phyloP scores from a whole-genome alignment of 441 rosid species.

The Arabidopsis lyrata region DNA sequence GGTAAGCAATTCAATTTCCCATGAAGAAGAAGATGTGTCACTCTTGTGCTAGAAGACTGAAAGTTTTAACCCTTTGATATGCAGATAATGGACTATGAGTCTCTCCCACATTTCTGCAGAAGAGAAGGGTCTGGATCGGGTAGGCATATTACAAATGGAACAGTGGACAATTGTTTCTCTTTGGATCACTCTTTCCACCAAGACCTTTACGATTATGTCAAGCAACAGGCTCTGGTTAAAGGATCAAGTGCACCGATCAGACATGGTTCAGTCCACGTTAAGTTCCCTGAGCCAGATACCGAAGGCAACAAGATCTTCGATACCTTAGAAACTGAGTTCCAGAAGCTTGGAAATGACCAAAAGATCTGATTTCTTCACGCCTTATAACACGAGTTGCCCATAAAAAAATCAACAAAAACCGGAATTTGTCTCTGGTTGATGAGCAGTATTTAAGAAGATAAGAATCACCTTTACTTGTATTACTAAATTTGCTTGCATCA shows the following conservation, averaged over 20 bases:
- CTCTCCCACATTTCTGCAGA: conserved; percentile 74
- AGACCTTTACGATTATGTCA: conserved; percentile 59
- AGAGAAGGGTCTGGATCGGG: conserved; percentile 79
- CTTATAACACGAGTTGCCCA: conserved; percentile 44
- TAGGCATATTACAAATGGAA: conserved; percentile 50
- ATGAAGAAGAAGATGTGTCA: neutral
- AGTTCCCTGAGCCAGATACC: conserved; percentile 61
- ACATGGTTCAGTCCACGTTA: conserved; percentile 68
- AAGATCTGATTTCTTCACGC: conserved; percentile 52
- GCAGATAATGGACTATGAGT: conserved; percentile 74
- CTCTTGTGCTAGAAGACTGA: conserved; percentile 21
- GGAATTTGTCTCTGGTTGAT: conserved; percentile 37
- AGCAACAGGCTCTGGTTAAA: conserved; percentile 54
- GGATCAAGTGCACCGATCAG: conserved; percentile 48
- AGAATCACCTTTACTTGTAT: conserved; percentile 30
- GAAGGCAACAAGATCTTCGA: conserved; percentile 63
- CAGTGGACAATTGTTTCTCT: conserved; percentile 64
- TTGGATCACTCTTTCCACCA: conserved; percentile 71
- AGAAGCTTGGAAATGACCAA: conserved; percentile 57
- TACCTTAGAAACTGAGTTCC: conserved; percentile 78
- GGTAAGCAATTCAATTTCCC: conserved; percentile 47
- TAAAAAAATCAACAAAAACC: conserved; percentile 29
- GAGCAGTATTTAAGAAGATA: conserved; percentile 35
- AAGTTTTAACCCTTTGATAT: conserved; percentile 18
- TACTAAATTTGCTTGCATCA: conserved; percentile 53